phyloP scores from a whole-genome alignment of 495 filamentous ascomycete genomes.

The Schizothecium vesticola region DNA sequence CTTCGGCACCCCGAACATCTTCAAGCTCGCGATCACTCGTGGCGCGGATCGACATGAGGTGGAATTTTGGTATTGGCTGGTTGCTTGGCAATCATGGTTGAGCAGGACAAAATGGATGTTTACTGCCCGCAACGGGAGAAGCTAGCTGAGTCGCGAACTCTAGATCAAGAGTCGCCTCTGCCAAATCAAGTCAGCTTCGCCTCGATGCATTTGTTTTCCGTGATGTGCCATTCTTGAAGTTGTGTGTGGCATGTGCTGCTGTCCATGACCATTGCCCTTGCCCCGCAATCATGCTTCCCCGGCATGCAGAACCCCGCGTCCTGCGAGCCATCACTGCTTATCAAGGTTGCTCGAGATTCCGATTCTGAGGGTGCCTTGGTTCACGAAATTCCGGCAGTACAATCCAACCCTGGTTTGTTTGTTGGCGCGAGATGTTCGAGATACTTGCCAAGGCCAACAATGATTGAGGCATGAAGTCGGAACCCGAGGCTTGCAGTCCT shows the following conservation, averaged over 20 bases:
- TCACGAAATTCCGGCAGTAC: background rate
- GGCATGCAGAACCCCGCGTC: background rate
- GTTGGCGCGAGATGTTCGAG: too few relatives aligned
- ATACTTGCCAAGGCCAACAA: too few relatives aligned
- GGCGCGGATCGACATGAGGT: slow-evolving; percentile 16
- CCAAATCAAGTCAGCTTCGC: slow-evolving; percentile 4
- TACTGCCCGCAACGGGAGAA: slow-evolving; percentile 17
- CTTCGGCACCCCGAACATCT: slow-evolving; percentile 16
- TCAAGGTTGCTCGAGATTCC: background rate
- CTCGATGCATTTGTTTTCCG: background rate
- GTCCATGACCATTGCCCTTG: background rate
- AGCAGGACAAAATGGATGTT: slow-evolving; percentile 19
- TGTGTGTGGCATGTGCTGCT: background rate
- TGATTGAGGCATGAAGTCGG: too few relatives aligned
- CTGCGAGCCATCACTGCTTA: background rate
- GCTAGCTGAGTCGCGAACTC: slow-evolving; percentile 18
- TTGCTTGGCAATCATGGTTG: slow-evolving; percentile 27
- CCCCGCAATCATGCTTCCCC: background rate
- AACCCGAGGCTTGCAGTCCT: too few relatives aligned
- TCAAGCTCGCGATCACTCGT: slow-evolving; percentile 10
- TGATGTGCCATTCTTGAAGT: background rate
- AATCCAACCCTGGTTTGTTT: too few relatives aligned
- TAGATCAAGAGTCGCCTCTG: slow-evolving; percentile 16
- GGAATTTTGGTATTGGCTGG: slow-evolving; percentile 24
- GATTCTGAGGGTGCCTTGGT: background rate